phyloP scores from a whole-genome alignment of 2,329 filamentous ascomycete species.

The Shiraia bambusicola region DNA sequence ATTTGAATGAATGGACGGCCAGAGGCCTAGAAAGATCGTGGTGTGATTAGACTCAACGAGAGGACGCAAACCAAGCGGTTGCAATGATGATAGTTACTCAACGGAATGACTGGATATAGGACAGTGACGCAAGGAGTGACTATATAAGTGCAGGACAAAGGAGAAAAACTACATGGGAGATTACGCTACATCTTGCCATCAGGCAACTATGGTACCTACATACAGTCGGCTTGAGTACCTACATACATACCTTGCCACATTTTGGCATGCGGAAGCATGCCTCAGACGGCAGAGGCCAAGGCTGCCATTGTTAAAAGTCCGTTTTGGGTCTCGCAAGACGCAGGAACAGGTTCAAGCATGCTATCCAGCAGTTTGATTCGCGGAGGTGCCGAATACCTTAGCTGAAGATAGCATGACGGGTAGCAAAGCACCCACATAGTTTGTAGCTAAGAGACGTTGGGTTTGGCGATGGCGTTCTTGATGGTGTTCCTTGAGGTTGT shows the following conservation, averaged over 20 bases:
- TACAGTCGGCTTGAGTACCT: conserved; percentile 18
- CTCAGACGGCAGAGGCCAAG: conserved; percentile 20
- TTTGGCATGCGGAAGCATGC: conserved; percentile 27
- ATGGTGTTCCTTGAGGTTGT: too few relatives aligned
- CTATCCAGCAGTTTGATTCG: conserved; percentile 14
- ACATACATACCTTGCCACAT: conserved; percentile 20
- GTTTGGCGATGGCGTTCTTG: conserved; percentile 17
- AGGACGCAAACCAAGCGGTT: conserved; percentile 56
- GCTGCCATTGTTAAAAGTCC: conserved; percentile 10
- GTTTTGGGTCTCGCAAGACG: conserved; percentile 11
- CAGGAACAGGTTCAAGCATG: conserved; percentile 23
- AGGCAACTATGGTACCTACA: conserved; percentile 30
- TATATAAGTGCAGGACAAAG: conserved; percentile 22
- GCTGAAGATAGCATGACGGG: conserved; percentile 15
- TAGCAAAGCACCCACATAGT: conserved; percentile 17
- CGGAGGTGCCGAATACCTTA: conserved; percentile 14
- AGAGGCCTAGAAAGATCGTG: conserved; percentile 44
- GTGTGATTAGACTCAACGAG: conserved; percentile 49
- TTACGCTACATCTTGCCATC: conserved; percentile 24
- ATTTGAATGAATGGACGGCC: conserved; percentile 43
- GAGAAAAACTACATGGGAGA: conserved; percentile 33
- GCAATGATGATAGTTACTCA: conserved; percentile 35
- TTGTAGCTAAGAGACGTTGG: conserved; percentile 19
- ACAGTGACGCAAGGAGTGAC: conserved; percentile 8
- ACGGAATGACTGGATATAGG: conserved; percentile 29